Evolutionary conservation across 164 flowering plant genomes (phyloP), one percentile per base, ranked within the genome.

Genomic region (Nymphaea colorata): DNA sequence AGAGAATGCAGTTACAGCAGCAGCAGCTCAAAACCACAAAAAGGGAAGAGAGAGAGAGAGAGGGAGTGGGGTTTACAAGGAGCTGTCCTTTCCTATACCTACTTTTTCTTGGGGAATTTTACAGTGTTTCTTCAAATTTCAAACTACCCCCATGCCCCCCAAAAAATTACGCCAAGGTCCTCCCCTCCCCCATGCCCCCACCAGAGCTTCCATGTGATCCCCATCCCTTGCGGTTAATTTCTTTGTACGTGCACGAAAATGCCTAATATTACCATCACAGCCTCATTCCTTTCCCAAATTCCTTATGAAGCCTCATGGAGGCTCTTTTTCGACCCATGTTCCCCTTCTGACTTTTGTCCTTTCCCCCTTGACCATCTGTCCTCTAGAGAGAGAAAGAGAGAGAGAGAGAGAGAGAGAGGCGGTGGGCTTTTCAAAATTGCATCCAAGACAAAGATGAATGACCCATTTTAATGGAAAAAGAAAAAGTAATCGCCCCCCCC

Each of bases 21-120:
- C 36, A 51, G 3, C 14, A 4, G 55, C 12, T 12, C 7, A 7
- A 51, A 10, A 61, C 41, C 63, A 61, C 63, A 25, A n/a, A 14
- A 61, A 36, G 6, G 17, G n/a, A 36, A 17, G 63, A n/a, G 63
- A 60, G 62, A 60, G 63, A 61, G 63, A 61, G 63, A 17, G 63
- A 61, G 41, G 0, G n/a, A 36, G 41, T 17, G 63, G 63, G 63
- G 63, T 61, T 61, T 61, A n/a, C 60, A 36, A n/a, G 47, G 60
- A 62, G 65, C 70, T 44, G 60, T 62, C 59, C 60, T 51, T 6
- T 66, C 68, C 59, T 61, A 4, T 64, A 44, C 5, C n/a, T 45
- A 68, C 70, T 65, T 61, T 55, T 67, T 65, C 72, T 70, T 62
- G 12, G 14, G 14, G 57, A 51, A 10, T 51, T 51, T 51, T 51